Conservation (phyloP, 2,329 filamentous ascomycete species). For the Paecilomyces dactylethromorphus region DNA sequence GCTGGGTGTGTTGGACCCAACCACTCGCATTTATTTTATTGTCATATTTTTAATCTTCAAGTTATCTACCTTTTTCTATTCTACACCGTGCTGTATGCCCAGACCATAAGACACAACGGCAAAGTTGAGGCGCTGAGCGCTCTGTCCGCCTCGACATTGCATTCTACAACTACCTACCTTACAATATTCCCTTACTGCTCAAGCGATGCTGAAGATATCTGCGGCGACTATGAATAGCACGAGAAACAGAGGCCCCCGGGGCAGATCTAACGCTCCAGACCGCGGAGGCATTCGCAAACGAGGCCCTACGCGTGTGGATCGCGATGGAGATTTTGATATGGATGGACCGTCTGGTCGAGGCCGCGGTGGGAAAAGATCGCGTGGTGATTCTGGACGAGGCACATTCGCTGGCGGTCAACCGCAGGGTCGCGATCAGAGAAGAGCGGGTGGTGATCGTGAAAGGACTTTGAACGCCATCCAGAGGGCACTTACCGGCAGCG, state of each 20-base stretch:
- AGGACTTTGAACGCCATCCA: constrained; percentile 30
- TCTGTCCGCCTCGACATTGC: neutral
- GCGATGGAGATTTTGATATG: constrained; percentile 59
- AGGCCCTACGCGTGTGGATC: constrained; percentile 43
- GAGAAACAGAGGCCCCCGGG: constrained; percentile 24
- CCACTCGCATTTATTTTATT: neutral
- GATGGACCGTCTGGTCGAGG: constrained; percentile 35
- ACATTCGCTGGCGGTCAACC: constrained; percentile 11
- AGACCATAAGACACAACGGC: neutral
- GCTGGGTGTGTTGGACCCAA: neutral
- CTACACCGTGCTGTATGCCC: neutral
- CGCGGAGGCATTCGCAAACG: constrained; percentile 49
- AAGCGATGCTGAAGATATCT: constrained; percentile 7
- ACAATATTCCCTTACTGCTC: constrained; percentile 1
- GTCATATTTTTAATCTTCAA: neutral
- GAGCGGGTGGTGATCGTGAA: constrained; percentile 11
- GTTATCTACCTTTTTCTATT: neutral
- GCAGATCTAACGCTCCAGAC: constrained; percentile 23
- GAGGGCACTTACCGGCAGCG: constrained; percentile 25
- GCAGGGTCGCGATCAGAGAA: constrained; percentile 17
- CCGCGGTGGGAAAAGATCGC: constrained; percentile 27
- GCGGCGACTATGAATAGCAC: constrained; percentile 17
- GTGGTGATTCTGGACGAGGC: constrained; percentile 22
- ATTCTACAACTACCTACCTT: neutral
- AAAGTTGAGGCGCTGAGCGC: neutral